Base-by-base conservation (phyloP, 805 yeast genomes). In the Jamesozyma gamospora region DNA sequence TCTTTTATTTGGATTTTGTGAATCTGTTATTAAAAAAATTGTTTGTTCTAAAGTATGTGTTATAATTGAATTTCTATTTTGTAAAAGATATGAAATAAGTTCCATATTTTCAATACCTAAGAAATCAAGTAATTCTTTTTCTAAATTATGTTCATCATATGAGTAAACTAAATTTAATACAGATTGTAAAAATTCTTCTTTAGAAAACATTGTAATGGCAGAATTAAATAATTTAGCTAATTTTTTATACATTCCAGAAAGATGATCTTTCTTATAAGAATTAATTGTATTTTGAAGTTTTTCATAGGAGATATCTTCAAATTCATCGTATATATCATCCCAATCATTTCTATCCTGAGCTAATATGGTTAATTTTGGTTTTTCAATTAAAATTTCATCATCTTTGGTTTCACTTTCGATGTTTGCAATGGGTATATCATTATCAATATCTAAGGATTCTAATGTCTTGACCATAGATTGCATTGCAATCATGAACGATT, bases 31-130 rank as follows among this genome's bases (percentile, higher is more conserved):
- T 43, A 39, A 51, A 48, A 34, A 47, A 38, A 35, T 35, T 11
- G 45, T 41, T 15, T 50, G 43, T n/a, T 51, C 52, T 12, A 47
- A 27, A 2, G 56, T 48, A 10, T 44, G 44, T 2, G 47, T 19
- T 14, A 36, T 37, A n/a, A 47, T 36, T 29, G 37, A 37, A 11
- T 40, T 35, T 34, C 52, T 42, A 35, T 46, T 43, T 36, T 58
- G 54, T 7, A 58, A 21, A 8, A 58, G 32, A 39, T 56, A 56
- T 1, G 86, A 70, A 9, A 88, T 82, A 36, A 88, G 60, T 39
- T 86, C 96, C 44, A 92, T 71, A 53, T 85, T 82, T 19, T 86
- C 95, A 49, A 77, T 82, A 0, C 98, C 98, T 1, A 92, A 58
- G 7, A 84, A 67, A 56, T 87, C 96, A 43, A 85, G 77, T 32